Evolutionary conservation across 805 yeast genomes (phyloP).

Genomic region (Huiozyma sinensis): DNA sequence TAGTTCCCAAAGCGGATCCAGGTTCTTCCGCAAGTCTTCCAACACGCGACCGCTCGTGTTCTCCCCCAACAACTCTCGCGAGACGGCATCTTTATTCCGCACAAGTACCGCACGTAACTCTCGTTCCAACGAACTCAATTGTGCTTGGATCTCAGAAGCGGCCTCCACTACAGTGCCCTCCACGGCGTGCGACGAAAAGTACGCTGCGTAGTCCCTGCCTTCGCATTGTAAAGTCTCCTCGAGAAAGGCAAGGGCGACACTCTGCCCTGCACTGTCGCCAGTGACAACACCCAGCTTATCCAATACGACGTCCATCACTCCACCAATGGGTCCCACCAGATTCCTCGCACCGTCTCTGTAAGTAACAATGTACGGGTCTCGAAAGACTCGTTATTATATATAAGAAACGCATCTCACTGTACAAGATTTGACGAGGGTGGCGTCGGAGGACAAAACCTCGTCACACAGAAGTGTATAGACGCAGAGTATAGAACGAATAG

Average conservation of each 20-base stretch:
- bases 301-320: no score
- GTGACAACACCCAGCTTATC: no score
- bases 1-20: conserved; percentile 24
- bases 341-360: no score
- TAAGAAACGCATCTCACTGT: no score
- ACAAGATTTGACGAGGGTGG: no score
- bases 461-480: no score
- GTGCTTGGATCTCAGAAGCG: conserved; percentile 60
- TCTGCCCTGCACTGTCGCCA: no score
- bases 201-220: conserved; percentile 34
- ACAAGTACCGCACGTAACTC: conserved; percentile 33
- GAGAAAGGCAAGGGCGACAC: conserved; percentile 15
- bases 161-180: conserved; percentile 42
- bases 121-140: conserved; percentile 38
- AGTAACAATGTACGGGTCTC: no score
- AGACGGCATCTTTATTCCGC: conserved; percentile 26
- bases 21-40: conserved; percentile 11
- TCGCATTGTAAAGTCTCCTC: conserved; percentile 38
- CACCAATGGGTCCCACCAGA: no score
- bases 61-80: conserved; percentile 35
- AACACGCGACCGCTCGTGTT: conserved; percentile 8
- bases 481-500: no score
- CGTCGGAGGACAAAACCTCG: no score
- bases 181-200: conserved; percentile 31
- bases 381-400: no score